Evolutionary conservation across 2,329 filamentous ascomycete species (phyloP).

Genomic region (Chrysoporthe puriensis): DNA sequence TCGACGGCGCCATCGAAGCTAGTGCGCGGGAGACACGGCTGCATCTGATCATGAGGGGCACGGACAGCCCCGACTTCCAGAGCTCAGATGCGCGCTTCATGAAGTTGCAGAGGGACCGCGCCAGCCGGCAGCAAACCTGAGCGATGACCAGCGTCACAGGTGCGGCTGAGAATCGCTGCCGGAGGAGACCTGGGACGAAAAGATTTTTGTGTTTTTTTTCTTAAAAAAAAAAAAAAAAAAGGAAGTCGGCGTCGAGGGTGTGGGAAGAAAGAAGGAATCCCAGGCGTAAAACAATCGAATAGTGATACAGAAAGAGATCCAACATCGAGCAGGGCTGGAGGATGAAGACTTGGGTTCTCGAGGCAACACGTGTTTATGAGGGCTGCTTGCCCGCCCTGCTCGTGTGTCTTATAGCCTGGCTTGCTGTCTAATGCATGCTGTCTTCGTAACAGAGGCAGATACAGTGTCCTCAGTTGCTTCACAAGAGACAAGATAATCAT

Average conservation of each 20-base stretch:
- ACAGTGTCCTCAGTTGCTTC: not conserved
- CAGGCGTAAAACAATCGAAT: not conserved
- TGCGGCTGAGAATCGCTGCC: not conserved
- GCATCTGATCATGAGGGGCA: conserved; percentile 4
- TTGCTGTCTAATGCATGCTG: too few relatives aligned
- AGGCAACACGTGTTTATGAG: not conserved
- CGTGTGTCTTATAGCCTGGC: too few relatives aligned
- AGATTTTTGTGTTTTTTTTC: too few relatives aligned
- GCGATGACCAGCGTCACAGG: not conserved
- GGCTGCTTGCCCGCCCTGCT: not conserved
- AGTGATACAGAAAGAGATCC: not conserved
- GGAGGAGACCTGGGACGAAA: not conserved
- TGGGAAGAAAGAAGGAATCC: not conserved
- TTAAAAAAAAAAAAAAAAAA: conserved; percentile 3
- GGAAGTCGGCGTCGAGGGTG: not conserved
- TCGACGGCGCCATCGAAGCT: not conserved
- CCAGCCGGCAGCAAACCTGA: not conserved
- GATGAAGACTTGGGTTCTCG: not conserved
- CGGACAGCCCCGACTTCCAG: not conserved
- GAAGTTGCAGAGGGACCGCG: not conserved
- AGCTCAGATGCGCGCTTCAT: not conserved
- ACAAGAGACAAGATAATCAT: not conserved
- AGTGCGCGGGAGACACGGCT: not conserved
- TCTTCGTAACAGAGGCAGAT: too few relatives aligned
- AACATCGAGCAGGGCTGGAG: not conserved